Percentiles rank a stretch among this genome's conserved stretches.
These are phyloP conservation scores for Inga oerstediana DNA, from an alignment of 306 rosid species.

Conservation along the genomic window DNA sequence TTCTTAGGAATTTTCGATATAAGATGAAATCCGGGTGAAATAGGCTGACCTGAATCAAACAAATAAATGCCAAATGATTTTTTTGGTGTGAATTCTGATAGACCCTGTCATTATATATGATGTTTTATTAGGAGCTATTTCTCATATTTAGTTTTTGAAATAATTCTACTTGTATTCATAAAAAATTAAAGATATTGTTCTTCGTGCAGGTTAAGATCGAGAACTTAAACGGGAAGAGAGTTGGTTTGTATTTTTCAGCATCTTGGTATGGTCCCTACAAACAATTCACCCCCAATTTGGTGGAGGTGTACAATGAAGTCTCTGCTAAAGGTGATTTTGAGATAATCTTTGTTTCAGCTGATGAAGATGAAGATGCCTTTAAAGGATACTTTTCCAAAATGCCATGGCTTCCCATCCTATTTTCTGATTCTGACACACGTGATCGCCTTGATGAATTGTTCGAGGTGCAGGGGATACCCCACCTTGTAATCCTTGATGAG, in stretches of 20 bases:
- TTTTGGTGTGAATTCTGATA: neutral
- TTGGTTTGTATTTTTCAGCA: conserved; percentile 73
- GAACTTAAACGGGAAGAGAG: conserved; percentile 63
- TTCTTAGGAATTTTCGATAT: neutral
- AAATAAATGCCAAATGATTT: neutral
- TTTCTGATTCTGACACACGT: no score
- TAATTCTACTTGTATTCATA: neutral
- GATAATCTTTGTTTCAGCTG: no score
- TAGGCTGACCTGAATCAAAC: neutral
- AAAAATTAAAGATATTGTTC: conserved; percentile 16
- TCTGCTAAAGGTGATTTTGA: no score
- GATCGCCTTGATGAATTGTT: no score
- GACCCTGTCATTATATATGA: neutral
- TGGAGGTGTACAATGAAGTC: conserved; percentile 17
- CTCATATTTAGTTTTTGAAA: neutral
- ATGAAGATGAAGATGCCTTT: no score
- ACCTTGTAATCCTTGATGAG: no score
- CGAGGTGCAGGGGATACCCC: no score
- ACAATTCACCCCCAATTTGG: conserved; percentile 58
- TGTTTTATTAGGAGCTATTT: neutral
- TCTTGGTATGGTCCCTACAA: conserved; percentile 74
- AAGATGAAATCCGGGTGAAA: no score
- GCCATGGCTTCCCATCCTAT: no score
- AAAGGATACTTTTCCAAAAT: no score
- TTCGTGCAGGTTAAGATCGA: conserved; percentile 59